phyloP scores from a whole-genome alignment of 2,329 filamentous ascomycete genomes.

The Tolypocladium tropicale region DNA sequence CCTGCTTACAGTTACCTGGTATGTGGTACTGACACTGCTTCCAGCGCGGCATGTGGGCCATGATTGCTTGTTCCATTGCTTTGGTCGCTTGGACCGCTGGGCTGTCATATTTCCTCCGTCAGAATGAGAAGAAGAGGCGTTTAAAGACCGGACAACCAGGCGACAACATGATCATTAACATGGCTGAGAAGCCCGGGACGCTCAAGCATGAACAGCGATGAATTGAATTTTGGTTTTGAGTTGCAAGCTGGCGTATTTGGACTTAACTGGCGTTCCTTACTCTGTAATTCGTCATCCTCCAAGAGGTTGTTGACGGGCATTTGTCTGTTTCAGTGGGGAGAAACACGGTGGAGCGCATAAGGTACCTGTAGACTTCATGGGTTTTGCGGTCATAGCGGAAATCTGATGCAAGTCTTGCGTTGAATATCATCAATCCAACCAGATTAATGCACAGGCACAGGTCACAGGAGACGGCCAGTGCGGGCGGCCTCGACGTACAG shows the following conservation, averaged over 20 bases:
- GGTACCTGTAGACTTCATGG: too few relatives aligned
- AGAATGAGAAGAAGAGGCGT: constrained; percentile 2
- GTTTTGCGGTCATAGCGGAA: not conserved
- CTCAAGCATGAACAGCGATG: not conserved
- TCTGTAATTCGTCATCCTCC: not conserved
- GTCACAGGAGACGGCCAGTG: not conserved
- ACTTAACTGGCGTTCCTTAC: not conserved
- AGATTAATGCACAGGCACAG: not conserved
- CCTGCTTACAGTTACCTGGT: too few relatives aligned
- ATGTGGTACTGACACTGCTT: not conserved
- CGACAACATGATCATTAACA: not conserved
- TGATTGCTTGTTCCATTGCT: constrained; percentile 54
- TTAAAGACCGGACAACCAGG: not conserved
- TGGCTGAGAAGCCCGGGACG: not conserved
- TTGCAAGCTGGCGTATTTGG: not conserved
- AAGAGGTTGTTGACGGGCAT: too few relatives aligned
- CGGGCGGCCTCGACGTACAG: too few relatives aligned
- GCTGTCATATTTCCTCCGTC: constrained; percentile 33
- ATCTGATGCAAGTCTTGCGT: not conserved
- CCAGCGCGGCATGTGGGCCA: constrained; percentile 61
- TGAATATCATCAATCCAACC: too few relatives aligned
- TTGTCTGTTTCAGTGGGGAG: not conserved
- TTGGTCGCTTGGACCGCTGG: constrained; percentile 49
- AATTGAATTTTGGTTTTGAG: not conserved
- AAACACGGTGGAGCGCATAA: too few relatives aligned